Evolutionary conservation across 2,329 filamentous ascomycete genomes (phyloP).

Genomic region (Aspergillus fructus): DNA sequence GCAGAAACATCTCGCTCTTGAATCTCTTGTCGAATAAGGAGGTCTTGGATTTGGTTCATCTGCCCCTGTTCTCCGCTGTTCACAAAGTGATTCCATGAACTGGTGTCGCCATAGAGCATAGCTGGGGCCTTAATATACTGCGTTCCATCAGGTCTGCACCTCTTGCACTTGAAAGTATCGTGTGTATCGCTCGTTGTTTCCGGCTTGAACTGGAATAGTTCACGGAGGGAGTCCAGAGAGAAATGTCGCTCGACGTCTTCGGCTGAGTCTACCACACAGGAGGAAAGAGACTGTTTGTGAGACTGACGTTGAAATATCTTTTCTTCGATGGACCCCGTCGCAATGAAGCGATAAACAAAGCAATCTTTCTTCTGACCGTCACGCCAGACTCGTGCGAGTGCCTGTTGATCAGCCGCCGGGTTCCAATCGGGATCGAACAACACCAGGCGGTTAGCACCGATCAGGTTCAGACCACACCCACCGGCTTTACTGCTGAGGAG

Average conservation of each 20-base stretch:
- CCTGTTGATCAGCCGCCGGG: slow-evolving; percentile 94
- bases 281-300: slow-evolving; percentile 95
- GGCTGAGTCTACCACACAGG: slow-evolving; percentile 91
- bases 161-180: slow-evolving; percentile 97
- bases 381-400: slow-evolving; percentile 94
- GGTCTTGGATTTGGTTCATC: slow-evolving; percentile 81
- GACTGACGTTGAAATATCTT: slow-evolving; percentile 99
- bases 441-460: slow-evolving; percentile 89
- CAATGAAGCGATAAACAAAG: slow-evolving; percentile 99
- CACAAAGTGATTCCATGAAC: slow-evolving; percentile 98
- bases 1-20: slow-evolving; percentile 79
- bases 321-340: slow-evolving; percentile 95
- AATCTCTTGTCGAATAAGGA: slow-evolving; percentile 83
- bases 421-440: slow-evolving; percentile 99
- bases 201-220: slow-evolving; percentile 88
- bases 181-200: slow-evolving; percentile 90
- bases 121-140: slow-evolving; percentile 89
- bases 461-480: slow-evolving; percentile 92
- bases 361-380: slow-evolving; percentile 99
- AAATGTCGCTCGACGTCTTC: slow-evolving; percentile 98
- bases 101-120: slow-evolving; percentile 96
- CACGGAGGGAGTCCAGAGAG: slow-evolving; percentile 81
- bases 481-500: slow-evolving; percentile 95
- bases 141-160: slow-evolving; percentile 82
- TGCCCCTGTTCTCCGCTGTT: slow-evolving; percentile 68